Evolutionary conservation across 2,329 filamentous ascomycete genomes (phyloP), one percentile per base, ranked within the genome.

Genomic region (Aspergillus terreus): DNA sequence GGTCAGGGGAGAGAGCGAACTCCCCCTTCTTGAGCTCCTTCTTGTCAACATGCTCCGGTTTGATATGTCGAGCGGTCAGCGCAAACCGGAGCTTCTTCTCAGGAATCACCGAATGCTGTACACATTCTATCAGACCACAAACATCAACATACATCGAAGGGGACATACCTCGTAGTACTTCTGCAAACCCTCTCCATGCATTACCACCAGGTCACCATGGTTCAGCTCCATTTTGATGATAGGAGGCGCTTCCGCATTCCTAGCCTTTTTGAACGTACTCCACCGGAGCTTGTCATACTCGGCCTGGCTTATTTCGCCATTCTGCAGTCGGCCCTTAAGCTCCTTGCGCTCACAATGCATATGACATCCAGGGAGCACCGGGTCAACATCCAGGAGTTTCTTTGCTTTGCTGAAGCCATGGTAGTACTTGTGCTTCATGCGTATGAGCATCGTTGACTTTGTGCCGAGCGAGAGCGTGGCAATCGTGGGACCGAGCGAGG

Each of bases 151-250:
- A n/a, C 17, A 3, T 15, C 9, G 6, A 4, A 4, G 3, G 10
- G 12, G 10, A 10, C 61, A 46, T 57, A 73, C 71, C 66, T 84
- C 81, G 35, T 77, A 80, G 55, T 76, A 83, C 56, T 75, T 76
- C 61, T 84, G 82, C 11, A 84, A 63, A 2, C 68, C 64, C 4
- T 70, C 71, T 0, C 81, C 82, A 58, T 82, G 75, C 82, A 84
- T 84, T 7, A 83, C 68, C 0, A 83, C 73, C 17, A 83, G 63
- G 59, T 83, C 81, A 0, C 81, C 82, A 62, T 84, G 81, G 14
- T 74, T 68, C 6, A 84, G 66, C 1, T 71, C 68, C 61, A 83
- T 63, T 1, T 66, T 71, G 12, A 82, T 67, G 9, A 69, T 49
- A 2, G 60, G 54, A 6, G 62, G 63, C 42, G 56, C 64, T 41